Base-by-base conservation (phyloP, 2,329 filamentous ascomycete genomes). In the Thelonectria olida region DNA sequence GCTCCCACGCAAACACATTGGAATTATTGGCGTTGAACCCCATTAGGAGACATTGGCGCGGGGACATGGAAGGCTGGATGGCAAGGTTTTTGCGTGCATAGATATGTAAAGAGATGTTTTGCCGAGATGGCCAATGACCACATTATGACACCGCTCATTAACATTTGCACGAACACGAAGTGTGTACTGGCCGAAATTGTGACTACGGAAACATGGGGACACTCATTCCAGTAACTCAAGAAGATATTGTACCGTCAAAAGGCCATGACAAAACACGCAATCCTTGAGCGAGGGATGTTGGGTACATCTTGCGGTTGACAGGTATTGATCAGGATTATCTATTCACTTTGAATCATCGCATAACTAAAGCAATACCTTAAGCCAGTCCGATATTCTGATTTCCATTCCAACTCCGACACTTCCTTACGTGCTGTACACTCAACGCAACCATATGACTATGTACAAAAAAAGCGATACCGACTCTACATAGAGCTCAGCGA, bases 21-120 rank as follows among this genome's bases (percentile, higher is more conserved):
- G 59, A 58, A 42, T 47, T 55, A 28, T 58, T 54, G 65, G 66
- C 63, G 66, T 69, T 70, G 48, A 15, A 45, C 52, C 54, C 62
- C 47, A 44, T 42, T 52, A 50, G 50, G 44, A 67, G 62, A 68
- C 59, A 60, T 71, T 65, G 57, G 63, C 56, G 64, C 44, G 68
- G 58, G 66, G 49, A 55, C 5, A 44, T 22, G 51, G 56, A 42
- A 60, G 56, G 55, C 41, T 65, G 61, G 56, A 42, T 59, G 57
- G 63, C 54, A 56, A 50, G 55, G 7, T 8, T 53, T 31, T 61
- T 55, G 60, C n/a, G 54, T 58, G 61, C 53, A 71, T 71, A 71
- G 68, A 71, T 61, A 63, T 68, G 66, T 66, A 58, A 68, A 55
- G 65, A 54, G 49, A 67, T 69, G 64, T 64, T 67, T 52, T 54